These are phyloP conservation scores for Fusarium poae DNA, from an alignment of 2,329 filamentous ascomycete genomes.

Conservation along the genomic window DNA sequence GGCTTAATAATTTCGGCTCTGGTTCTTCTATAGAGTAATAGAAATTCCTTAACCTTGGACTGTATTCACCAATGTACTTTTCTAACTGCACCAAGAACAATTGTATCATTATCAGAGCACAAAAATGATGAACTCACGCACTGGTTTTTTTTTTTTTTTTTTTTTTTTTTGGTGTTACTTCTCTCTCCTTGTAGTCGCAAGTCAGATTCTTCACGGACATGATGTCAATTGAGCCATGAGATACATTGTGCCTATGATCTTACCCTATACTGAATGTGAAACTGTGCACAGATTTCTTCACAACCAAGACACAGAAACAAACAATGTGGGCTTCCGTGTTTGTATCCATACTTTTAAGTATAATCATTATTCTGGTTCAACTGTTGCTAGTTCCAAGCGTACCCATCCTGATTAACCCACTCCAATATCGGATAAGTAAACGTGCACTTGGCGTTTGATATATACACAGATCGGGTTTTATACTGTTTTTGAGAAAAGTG, in stretches of 20 bases:
- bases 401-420: background rate
- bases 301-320: background rate
- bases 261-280: slow-evolving; percentile 9
- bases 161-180: background rate
- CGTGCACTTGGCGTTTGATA: background rate
- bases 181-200: background rate
- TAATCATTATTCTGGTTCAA: background rate
- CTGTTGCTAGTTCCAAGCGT: background rate
- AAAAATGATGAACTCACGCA: background rate
- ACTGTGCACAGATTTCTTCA: background rate
- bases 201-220: too few relatives aligned
- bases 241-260: background rate
- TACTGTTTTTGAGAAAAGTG: background rate
- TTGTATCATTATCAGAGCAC: background rate
- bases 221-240: background rate
- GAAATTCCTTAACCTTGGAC: background rate
- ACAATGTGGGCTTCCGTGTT: background rate
- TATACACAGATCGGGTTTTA: background rate
- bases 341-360: background rate
- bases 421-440: background rate
- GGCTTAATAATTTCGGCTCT: background rate
- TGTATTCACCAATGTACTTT: background rate
- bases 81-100: background rate
- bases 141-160: background rate
- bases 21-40: background rate